Base-by-base conservation (phyloP, 2,329 filamentous ascomycete species). In the Xylaria sp. region DNA sequence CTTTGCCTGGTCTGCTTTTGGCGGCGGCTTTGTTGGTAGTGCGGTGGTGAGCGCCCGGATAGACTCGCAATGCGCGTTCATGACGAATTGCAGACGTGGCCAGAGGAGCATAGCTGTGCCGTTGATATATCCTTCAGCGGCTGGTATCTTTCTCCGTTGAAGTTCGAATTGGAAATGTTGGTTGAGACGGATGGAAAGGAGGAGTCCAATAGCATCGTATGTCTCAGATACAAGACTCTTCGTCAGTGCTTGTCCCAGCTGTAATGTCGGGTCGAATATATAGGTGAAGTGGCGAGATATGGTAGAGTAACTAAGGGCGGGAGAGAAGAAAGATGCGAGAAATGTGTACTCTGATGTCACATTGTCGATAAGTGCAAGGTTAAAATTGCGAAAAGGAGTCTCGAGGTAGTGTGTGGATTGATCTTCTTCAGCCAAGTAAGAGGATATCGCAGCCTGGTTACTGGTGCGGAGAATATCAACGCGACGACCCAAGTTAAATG, bases 271-370 rank as follows among this genome's bases (percentile, higher is more conserved):
- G 69, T 95, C 92, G 77, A 98, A 98, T 63, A 98, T 94, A 75
- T 94, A 92, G 70, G 89, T 86, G 77, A 98, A 97, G 74, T 93
- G 93, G 58, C 91, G 91, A 25, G 93, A 93, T 58, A 98, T 92
- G 64, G 91, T 86, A 18, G 93, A 86, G 75, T 92, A 93, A 9
- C 90, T 91, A 39, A 94, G 85, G 12, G 92, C 86, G 0, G 94
- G 91, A 8, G 91, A 89, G 83, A 99, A 98, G 83, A 98, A 97
- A 18, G 92, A 88, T 0, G 93, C 92, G 65, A 98, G 86, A 78
- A 99, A 98, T 2, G 93, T 94, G 81, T 98, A 99, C 80, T 99
- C 97, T 41, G 94, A 92, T 1, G 92, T 94, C 0, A 94, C 92
- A 75, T 99, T 99, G 81, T 99, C 96, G 71, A 98, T 87, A 23